phyloP scores from a whole-genome alignment of 192 early-diverging fungal genomes.

The Backusella parvicylindrica region DNA sequence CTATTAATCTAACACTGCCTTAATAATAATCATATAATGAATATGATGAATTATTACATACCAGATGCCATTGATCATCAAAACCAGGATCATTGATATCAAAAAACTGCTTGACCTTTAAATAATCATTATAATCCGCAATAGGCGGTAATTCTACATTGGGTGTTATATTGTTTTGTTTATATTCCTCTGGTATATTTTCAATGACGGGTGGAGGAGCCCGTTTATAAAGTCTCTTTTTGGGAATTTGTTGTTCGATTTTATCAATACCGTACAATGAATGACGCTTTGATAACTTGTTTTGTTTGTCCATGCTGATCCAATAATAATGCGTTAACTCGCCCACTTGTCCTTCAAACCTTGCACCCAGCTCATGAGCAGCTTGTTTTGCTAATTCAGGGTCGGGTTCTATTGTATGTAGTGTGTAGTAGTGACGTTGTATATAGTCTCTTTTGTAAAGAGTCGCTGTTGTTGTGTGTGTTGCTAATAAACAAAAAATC shows the following conservation, averaged over 20 bases:
- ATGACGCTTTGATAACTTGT: not conserved
- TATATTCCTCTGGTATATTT: slow-evolving; percentile 20
- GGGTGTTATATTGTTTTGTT: not conserved
- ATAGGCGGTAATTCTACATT: not conserved
- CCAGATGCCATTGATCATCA: slow-evolving; percentile 79
- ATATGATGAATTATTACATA: slow-evolving; percentile 26
- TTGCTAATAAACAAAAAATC: not conserved
- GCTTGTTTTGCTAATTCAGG: slow-evolving; percentile 23
- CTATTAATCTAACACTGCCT: slow-evolving; percentile 36
- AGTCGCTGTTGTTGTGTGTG: not conserved
- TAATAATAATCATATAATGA: not conserved
- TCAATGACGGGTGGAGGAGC: slow-evolving; percentile 12
- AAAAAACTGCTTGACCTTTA: slow-evolving; percentile 35
- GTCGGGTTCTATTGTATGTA: slow-evolving; percentile 36
- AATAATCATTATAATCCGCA: not conserved
- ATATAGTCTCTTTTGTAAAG: slow-evolving; percentile 32
- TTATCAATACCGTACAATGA: not conserved
- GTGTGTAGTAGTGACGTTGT: slow-evolving; percentile 46
- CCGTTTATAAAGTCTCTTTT: slow-evolving; percentile 11
- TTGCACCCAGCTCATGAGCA: slow-evolving; percentile 35
- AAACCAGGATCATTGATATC: slow-evolving; percentile 74
- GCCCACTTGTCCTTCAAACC: slow-evolving; percentile 62
- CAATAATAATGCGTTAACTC: slow-evolving; percentile 63
- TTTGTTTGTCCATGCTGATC: slow-evolving; percentile 40
- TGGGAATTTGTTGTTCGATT: slow-evolving; percentile 19